Base-by-base conservation (phyloP, 1,139 yeast species). In the Saccharomyces uvarum region DNA sequence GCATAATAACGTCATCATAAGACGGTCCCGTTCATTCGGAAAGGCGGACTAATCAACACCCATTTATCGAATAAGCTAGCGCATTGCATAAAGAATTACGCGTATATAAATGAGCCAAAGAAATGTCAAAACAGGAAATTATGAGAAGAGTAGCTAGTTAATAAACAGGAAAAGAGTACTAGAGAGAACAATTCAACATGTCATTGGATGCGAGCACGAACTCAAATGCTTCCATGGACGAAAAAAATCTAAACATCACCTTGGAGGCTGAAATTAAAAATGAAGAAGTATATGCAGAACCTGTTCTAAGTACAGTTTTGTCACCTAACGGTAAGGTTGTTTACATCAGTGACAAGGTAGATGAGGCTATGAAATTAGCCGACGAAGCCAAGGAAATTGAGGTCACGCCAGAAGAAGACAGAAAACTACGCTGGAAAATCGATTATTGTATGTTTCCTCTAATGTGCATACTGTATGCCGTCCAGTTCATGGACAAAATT, bases 401-500 rank as follows among this genome's bases (percentile, higher is more conserved):
- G 16, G 49, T 67, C 16, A 68, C 68, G 13, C 63, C 63, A 11
- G 70, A 65, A 44, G 65, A 68, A 16, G 72, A 74, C 47, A 69
- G 65, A 55, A 70, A 59, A 55, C 63, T 80, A 9, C 67, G 76
- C n/a, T 60, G 80, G 54, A 84, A 83, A 62, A 79, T 81, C 44
- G 88, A 84, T 64, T 48, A 76, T 14, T 77, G 68, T 59, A 64
- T 84, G 58, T 70, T 82, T 60, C 85, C 88, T 0, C 56, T 83
- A 42, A 73, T 84, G 75, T 77, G 83, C 63, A 57, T 79, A 14
- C 67, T 83, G 19, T 82, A 82, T 64, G 76, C 82, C 16, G 71
- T 77, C 48, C 89, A 84, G 67, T 82, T 78, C 57, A 81, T 84
- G 83, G 90, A 84, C 67, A 85, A 85, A 63, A 70, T 76, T 16